Evolutionary conservation across 305 asterid genomes (phyloP), one percentile per base, ranked within the genome.

Genomic region (Ajuga reptans): DNA sequence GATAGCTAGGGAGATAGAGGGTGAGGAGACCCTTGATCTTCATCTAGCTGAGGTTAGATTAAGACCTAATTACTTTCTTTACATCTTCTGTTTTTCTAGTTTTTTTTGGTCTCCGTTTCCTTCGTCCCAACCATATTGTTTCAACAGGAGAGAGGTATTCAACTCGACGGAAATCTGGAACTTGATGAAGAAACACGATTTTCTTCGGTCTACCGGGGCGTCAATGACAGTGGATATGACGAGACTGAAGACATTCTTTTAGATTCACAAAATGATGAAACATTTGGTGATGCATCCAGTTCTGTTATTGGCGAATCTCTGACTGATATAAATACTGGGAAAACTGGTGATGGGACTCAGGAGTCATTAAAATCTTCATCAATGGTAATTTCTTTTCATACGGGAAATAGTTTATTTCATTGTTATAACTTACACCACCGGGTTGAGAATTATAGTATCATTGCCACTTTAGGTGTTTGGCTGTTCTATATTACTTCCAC

Each of bases 1-100:
- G 71, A 78, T 94, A 73, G 99, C 98, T 65, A 83, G 85, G 75
- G 99, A 94, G 84, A 94, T 94, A 61, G 97, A 89, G 88, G 88
- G 94, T 4, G 97, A 94, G 80, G 94, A 85, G n/a, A 94, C 99
- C 74, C 80, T 11, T 75, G 98, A 94, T 84, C 89, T 87, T 81
- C 99, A 91, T 84, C 80, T 89, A 27, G 98, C 99, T 42, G 99
- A 94, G 96, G 99, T 94, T 65, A 61, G 81, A 60, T 50, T 9
- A 60, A 12, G 15, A 15, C 50, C 34, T 55, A 37, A 45, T 41
- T 71, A 27, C 39, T n/a, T 33, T 31, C 29, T 36, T 41, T 39
- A 45, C 12, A 5, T 64, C 27, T 36, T 46, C 4, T 69, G 42
- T 64, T 72, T 63, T 50, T 49, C 43, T 63, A 33, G 21, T 50